Base-by-base conservation (phyloP, 2,329 filamentous ascomycete species). In the Ophiocordyceps sinensis region DNA sequence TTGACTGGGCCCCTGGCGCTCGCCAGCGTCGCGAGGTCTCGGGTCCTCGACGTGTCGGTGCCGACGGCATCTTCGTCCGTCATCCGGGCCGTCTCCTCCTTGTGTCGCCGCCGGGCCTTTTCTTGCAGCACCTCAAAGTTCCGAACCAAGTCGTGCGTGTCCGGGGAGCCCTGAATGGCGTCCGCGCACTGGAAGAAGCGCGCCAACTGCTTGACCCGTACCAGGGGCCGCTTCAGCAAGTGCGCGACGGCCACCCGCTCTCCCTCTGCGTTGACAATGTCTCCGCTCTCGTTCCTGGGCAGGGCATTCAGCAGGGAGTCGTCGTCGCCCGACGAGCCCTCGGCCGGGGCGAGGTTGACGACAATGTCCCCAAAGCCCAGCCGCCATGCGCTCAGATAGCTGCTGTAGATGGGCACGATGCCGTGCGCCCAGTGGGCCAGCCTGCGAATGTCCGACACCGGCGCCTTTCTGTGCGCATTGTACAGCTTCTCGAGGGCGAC, bases 241-340 rank as follows among this genome's bases (percentile, higher is more conserved):
- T 91, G 93, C 8, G 88, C 88, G 38, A 98, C 91, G 56, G 96
- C 91, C 9, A 95, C 87, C 40, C 86, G 78, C 58, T 95, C 86
- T 12, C 89, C 91, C 47, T 89, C 73, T 29, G 76, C 75, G 49
- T 87, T 77, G 39, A 79, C 55, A 13, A 84, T 68, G 49, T 82
- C 79, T 19, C 82, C 80, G 41, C 79, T 66, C 43, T 73, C 72
- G 41, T 81, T 79, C 41, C 65, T 68, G 46, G 73, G 76, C 63
- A 74, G 65, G 2, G 71, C 74, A 45, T 74, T 68, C 40, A 79
- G 55, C 2, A 78, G 61, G 2, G 74, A 77, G 47, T 78, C 70
- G 32, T 77, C 69, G 38, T 81, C 76, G 29, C 80, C 76, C 2
- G 59, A 53, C 1, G 51, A 52, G 14, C 63, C 64, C 2, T 64